Base-by-base conservation (phyloP, 2,329 filamentous ascomycete species). In the Arthrocladium fulminans region DNA sequence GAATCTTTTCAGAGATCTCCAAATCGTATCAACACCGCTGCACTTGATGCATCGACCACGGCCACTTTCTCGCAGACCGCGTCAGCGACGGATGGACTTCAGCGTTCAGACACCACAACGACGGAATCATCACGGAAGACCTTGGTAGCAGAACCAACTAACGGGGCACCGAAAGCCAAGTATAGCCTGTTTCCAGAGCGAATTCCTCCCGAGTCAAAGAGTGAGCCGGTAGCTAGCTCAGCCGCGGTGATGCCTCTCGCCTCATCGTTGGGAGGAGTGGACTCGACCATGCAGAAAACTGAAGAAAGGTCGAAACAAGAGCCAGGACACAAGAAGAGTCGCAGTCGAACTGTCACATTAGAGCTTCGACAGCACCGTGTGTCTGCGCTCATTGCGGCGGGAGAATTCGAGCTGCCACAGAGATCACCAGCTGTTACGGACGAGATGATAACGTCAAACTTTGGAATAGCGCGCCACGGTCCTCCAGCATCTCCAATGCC, bases 171-270 rank as follows among this genome's bases (percentile, higher is more conserved):
- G 5, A 52, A 34, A 15, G 22, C 47, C 10, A 54, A 49, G 10
- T 57, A 56, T 24, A 55, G 48, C 40, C 27, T 57, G 35, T 57
- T 57, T 45, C 55, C 55, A 2, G 48, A 37, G 12, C 50, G 47
- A 7, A 25, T 48, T 2, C 48, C 48, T 13, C 30, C 32, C 7
- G 48, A 49, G 22, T 43, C 19, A 40, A 47, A 12, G 25, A 20
- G 9, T 29, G 47, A 13, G 45, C 23, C 3, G 32, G 45, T 13
- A 34, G 44, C 15, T 13, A 23, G 3, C 34, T 45, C 15, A 34
- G 30, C 22, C 27, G 35, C 30, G 42, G 25, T 15, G 44, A 42
- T 37, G 43, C 32, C 50, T 27, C 15, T 25, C 23, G 38, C 15
- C 30, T 13, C 27, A 29, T 7, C 27, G 7, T 29, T 13, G 27